Percentiles rank a stretch among this genome's conserved stretches.
Conservation (phyloP, 2,329 filamentous ascomycete species). For the Hypoxylon sp. region DNA sequence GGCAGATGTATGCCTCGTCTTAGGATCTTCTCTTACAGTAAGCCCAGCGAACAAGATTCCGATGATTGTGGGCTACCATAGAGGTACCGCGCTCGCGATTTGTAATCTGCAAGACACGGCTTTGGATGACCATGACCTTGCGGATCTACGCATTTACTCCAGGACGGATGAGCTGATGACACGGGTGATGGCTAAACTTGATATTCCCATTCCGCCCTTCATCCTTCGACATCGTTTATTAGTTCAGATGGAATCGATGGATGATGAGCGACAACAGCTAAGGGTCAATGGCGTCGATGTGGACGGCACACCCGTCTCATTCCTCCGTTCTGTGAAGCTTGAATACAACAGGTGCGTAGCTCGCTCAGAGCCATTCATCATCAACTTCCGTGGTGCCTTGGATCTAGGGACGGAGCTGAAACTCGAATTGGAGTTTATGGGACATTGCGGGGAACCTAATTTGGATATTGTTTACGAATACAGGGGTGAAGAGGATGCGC, state of each 20-base stretch:
- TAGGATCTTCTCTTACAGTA: conserved; percentile 63
- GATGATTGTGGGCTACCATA: conserved; percentile 52
- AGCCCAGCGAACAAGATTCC: conserved; percentile 61
- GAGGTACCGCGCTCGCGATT: conserved; percentile 57
- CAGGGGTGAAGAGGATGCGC: conserved; percentile 16
- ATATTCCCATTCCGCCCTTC: conserved; percentile 57
- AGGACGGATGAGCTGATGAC: conserved; percentile 60
- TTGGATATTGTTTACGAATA: conserved; percentile 52
- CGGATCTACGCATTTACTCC: conserved; percentile 55
- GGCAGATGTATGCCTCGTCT: conserved; percentile 63
- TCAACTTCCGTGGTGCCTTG: conserved; percentile 55
- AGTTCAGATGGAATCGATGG: conserved; percentile 49
- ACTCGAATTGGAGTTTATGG: conserved; percentile 64
- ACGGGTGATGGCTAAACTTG: conserved; percentile 59
- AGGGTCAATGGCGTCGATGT: conserved; percentile 57
- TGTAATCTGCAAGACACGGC: conserved; percentile 65
- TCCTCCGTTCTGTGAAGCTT: conserved; percentile 59
- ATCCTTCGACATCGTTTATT: conserved; percentile 56
- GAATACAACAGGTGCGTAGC: conserved; percentile 56
- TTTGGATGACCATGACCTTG: conserved; percentile 56
- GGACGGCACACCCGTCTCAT: conserved; percentile 60
- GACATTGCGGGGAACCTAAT: conserved; percentile 62
- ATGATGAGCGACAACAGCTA: conserved; percentile 51
- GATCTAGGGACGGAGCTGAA: conserved; percentile 50
- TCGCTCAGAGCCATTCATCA: conserved; percentile 57